Evolutionary conservation across 768 basidiomycete genomes (phyloP).

Genomic region (Dacryopinax primogenitus): DNA sequence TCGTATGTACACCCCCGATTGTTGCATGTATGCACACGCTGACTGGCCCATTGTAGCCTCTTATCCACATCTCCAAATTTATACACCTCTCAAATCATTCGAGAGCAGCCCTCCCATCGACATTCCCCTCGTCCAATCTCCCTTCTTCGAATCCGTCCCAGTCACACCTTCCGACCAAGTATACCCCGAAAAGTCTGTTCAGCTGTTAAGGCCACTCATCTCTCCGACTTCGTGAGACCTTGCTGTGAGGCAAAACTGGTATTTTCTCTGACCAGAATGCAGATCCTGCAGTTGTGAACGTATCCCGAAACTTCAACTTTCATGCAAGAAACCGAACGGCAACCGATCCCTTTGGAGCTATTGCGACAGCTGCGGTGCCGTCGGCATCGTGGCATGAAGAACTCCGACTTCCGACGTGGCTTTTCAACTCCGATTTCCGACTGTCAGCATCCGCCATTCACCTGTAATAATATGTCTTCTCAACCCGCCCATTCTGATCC

Average conservation of each 20-base stretch:
- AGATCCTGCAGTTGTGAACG: conserved; percentile 1
- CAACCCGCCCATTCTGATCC: background rate
- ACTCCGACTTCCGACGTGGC: background rate
- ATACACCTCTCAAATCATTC: background rate
- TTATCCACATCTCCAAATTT: background rate
- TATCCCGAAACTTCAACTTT: background rate
- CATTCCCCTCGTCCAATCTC: background rate
- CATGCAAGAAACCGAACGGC: background rate
- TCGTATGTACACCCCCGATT: background rate
- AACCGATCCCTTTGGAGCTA: background rate
- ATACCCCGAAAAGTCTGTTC: background rate
- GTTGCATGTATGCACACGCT: background rate
- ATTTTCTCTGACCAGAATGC: background rate
- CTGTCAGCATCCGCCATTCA: background rate
- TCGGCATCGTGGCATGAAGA: background rate
- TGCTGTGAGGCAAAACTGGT: background rate
- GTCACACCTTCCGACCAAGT: background rate
- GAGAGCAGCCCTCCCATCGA: background rate
- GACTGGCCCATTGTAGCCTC: background rate
- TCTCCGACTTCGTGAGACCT: background rate
- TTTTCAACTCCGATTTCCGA: background rate
- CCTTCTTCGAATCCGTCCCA: background rate
- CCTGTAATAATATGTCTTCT: conserved; percentile 3
- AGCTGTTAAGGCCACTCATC: background rate
- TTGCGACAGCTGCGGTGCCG: conserved; percentile 3